Base-by-base conservation (phyloP, 1,284 basidiomycete genomes). In the Neonothopanus nambi region DNA sequence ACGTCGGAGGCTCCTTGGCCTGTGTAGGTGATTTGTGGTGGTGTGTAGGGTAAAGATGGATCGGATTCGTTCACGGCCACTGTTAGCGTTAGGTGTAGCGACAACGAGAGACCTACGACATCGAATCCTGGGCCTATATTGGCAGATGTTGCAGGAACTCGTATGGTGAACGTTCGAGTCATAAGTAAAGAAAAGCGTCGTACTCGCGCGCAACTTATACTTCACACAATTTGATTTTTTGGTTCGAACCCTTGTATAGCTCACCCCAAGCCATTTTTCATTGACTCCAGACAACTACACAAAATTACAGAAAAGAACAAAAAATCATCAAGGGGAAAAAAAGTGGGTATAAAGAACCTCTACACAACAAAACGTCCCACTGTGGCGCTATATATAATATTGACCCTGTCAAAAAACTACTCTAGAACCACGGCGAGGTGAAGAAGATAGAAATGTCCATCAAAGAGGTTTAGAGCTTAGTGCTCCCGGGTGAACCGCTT, bases 71-170 rank as follows among this genome's bases (percentile, higher is more conserved):
- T 24, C 20, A 51, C 39, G 45, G 80, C 80, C 58, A 97, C 89
- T 33, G 80, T 76, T 59, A 99, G 81, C 12, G 85, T 88, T 59
- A 98, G 82, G 64, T 90, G 82, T 30, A 98, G 84, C 1, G 93
- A 95, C 24, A 99, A 87, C 1, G 96, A 97, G 57, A 99, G 88
- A 18, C 97, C 97, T 59, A 98, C 93, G 56, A 99, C 97, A 70
- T 99, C 97, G 71, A 99, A 99, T 12, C 97, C 97, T 23, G 97
- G 97, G 2, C 96, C 96, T 66, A 99, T 95, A 78, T 99, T 99
- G 60, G 96, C 96, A 54, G 95, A 96, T 1, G 96, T 98, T 20
- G 94, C 94, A 8, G 96, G 96, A 49, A 99, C 91, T 62, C 79
- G 81, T 70, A 99, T 93, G 44, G 72, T 76, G 68, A 89, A 82